A percentile compares a stretch with the other conserved stretches of the same genome.
These are phyloP conservation scores for Lipomyces orientalis DNA, from an alignment of 805 yeast species.

Conservation along the genomic window DNA sequence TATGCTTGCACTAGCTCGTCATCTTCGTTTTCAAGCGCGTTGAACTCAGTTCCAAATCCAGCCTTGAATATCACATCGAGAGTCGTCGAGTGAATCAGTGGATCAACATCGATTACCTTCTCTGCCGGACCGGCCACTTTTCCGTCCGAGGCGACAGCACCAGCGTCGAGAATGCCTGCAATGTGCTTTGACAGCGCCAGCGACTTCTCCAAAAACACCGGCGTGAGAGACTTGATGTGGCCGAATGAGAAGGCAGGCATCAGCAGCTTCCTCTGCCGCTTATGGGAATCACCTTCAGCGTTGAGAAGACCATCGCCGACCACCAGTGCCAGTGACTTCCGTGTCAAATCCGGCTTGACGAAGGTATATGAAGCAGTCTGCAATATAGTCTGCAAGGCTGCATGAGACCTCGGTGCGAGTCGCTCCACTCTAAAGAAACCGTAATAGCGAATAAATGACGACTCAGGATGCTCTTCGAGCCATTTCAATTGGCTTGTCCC, in stretches of 20 bases:
- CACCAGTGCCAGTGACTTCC: slow-evolving; percentile 9
- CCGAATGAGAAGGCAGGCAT: slow-evolving; percentile 32
- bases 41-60: slow-evolving; percentile 29
- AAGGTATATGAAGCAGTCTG: slow-evolving; percentile 30
- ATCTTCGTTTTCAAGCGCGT: slow-evolving; percentile 23
- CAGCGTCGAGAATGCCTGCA: slow-evolving; percentile 10
- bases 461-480: slow-evolving; percentile 19
- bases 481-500: slow-evolving; percentile 20
- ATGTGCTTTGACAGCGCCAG: slow-evolving; percentile 9
- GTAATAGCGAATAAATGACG: slow-evolving; percentile 21
- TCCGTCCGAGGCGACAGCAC: background rate
- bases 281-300: slow-evolving; percentile 32
- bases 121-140: slow-evolving; percentile 7
- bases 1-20: slow-evolving; percentile 27
- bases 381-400: slow-evolving; percentile 26
- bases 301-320: slow-evolving; percentile 31
- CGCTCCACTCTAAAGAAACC: slow-evolving; percentile 23
- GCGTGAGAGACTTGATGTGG: slow-evolving; percentile 28
- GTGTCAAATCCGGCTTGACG: slow-evolving; percentile 19
- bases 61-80: slow-evolving; percentile 32
- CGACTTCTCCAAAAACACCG: slow-evolving; percentile 23
- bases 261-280: slow-evolving; percentile 26
- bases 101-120: slow-evolving; percentile 15
- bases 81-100: slow-evolving; percentile 24
- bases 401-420: slow-evolving; percentile 10